Evolutionary conservation across 768 basidiomycete genomes (phyloP), one percentile per base, ranked within the genome.

Genomic region (Hydnomerulius pinastri): DNA sequence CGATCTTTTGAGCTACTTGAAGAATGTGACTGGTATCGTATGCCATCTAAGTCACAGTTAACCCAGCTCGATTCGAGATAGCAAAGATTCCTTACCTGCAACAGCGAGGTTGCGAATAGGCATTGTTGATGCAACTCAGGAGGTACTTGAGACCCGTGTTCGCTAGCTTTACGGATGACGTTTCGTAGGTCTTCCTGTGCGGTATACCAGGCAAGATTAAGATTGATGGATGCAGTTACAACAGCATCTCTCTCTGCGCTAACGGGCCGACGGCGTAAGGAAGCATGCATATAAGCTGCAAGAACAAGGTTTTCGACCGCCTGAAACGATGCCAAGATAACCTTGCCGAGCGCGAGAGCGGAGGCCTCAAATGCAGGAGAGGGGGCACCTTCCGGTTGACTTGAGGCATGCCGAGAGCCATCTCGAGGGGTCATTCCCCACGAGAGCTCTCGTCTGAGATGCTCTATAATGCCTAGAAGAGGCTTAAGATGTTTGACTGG

Each of bases 401-500:
- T 27, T 25, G 30, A 10, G 28, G 20, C n/a, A 9, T 24, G 8
- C 20, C 13, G 24, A 17, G 30, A 13, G 36, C 17, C 15, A 21
- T 15, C 18, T 27, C 20, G 33, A 33, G 63, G 61, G 36, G 66
- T 61, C 57, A 71, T 68, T 17, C 73, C 75, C 71, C 74, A 73
- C 4, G 75, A 71, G 9, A 79, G 60, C 50, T 77, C 76, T 27
- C 76, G 68, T 6, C 77, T 71, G 7, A 75, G 50, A 50, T 77
- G 75, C 46, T 78, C 78, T 10, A 77, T 66, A 5, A 69, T 73
- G 17, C 70, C 65, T 15, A 76, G 68, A 17, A 78, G 65, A 15
- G 75, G 73, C 30, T 73, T 74, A 13, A 79, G 66, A 7, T 70
- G 68, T 44, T 73, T 69, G 7, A 78, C 77, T 72, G 46, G 7